Conservation (phyloP, 163 green algal species). For the Coccomyxa subellipsoidea region DNA sequence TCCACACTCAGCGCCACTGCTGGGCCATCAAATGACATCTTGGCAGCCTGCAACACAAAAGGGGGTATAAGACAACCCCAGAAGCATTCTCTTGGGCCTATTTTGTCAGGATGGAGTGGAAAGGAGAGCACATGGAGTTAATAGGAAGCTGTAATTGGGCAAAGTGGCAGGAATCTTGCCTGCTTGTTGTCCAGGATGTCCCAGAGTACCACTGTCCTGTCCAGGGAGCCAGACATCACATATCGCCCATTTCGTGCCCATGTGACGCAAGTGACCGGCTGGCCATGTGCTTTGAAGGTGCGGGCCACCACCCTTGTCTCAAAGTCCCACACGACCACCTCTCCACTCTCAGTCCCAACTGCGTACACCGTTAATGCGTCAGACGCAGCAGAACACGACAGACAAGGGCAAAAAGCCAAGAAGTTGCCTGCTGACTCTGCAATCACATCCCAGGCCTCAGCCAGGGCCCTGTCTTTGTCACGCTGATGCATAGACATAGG, state of each 20-base stretch:
- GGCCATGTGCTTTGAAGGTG: slow-evolving; percentile 38
- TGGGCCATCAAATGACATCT: neutral
- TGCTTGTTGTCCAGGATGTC: slow-evolving; percentile 42
- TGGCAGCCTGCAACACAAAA: slow-evolving; percentile 8
- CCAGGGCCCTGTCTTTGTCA: neutral
- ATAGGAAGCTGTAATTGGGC: neutral
- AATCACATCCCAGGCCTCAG: too few relatives aligned
- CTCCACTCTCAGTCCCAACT: slow-evolving; percentile 69
- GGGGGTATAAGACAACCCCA: neutral
- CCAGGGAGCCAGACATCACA: slow-evolving; percentile 49
- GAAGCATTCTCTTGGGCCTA: neutral
- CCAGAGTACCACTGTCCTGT: slow-evolving; percentile 56
- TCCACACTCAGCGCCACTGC: slow-evolving; percentile 7
- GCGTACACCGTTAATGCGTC: slow-evolving; percentile 14
- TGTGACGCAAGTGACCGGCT: slow-evolving; percentile 44
- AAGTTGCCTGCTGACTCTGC: too few relatives aligned
- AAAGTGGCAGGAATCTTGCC: neutral
- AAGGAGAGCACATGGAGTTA: neutral
- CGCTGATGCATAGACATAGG: too few relatives aligned
- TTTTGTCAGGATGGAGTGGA: neutral
- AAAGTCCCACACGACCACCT: slow-evolving; percentile 82
- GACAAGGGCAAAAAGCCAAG: too few relatives aligned
- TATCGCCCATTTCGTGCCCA: slow-evolving; percentile 63
- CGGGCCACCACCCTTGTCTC: slow-evolving; percentile 69
- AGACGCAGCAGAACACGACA: neutral